Evolutionary conservation across 2,329 filamentous ascomycete species (phyloP), one percentile per base, ranked within the genome.

Genomic region (Didymella glomerata): DNA sequence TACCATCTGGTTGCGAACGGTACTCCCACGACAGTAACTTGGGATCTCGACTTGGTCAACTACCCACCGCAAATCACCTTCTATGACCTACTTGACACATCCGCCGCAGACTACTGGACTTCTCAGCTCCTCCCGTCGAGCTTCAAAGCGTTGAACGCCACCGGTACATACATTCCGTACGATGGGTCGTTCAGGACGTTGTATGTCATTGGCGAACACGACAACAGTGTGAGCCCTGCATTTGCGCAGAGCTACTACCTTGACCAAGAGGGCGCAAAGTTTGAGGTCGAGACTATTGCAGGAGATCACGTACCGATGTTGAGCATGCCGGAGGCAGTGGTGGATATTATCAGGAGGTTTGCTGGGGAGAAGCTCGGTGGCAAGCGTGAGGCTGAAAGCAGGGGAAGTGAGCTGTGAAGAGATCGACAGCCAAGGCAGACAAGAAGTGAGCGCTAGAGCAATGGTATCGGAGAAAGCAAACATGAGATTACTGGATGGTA

Each of bases 231-330:
- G n/a, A 56, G 65, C 10, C 44, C 47, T 6, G 59, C 54, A 7
- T 54, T 61, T 40, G 61, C 64, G 44, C 18, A 67, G 59, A 62
- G 25, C 5, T 69, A 60, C 34, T 38, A 38, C n/a, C 36, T 72
- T 22, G 54, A 65, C 13, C 64, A 68, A 46, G 34, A 58, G 16
- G 69, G 66, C 10, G 66, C 66, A 11, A 40, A 60, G 36, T 64
- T 69, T 16, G 56, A 60, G 24, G 60, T 68, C 5, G 56, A 63
- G 45, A 40, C 25, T 2, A 38, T 67, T 30, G 62, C 67, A 44
- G 59, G 50, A 9, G 67, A 67, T 54, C 71, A 74, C 60, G 48
- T 65, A 27, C 54, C 67, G 13, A 68, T 69, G 68, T n/a, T 75
- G 46, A 69, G 68, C 58, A 58, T 56, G 42, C 66, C 70, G 13